Evolutionary conservation across 345 rosid genomes (phyloP), one percentile per base, ranked within the genome.

Genomic region (Eucalyptus dawsonii): DNA sequence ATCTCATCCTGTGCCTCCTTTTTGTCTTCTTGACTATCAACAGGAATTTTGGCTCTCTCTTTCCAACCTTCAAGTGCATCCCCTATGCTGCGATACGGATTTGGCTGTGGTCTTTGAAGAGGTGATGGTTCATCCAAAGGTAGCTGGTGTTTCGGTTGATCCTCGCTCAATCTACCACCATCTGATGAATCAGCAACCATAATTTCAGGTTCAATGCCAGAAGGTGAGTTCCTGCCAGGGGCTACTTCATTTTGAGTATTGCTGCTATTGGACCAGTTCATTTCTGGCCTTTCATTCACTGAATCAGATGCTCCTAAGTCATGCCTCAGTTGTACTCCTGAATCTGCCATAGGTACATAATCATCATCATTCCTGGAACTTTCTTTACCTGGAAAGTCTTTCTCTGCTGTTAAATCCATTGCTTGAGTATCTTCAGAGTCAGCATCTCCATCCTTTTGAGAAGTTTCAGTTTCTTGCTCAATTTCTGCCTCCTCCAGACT

Each of bases 41-140:
- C 89, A 67, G 97, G 93, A 58, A 97, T 93, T 91, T 89, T 95
- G 72, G 94, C 96, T 94, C 97, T 95, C 91, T 98, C 98, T 90
- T 97, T 98, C 99, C 99, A 98, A 88, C 95, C 96, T 93, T 96
- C 94, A 91, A 96, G 93, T 54, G 99, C 99, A 95, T 95, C 95
- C 67, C 99, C 99, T 81, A 95, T 93, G 85, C 91, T 97, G 90
- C 99, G 91, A 50, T 96, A 97, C 69, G 97, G 98, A 88, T 98
- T 98, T 29, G 94, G 94, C 90, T 91, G 94, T 88, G 91, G 91
- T 90, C 93, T 95, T 89, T 92, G 94, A 90, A 90, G 62, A 67
- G 92, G 40, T 44, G 94, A 91, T 76, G 95, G 81, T 90, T 95
- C 96, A 80, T 89, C 91, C 90, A 86, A 91, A 88, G 97, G 86